Conservation (phyloP, 1,284 basidiomycete species). For the Cryptococcus sp. region DNA sequence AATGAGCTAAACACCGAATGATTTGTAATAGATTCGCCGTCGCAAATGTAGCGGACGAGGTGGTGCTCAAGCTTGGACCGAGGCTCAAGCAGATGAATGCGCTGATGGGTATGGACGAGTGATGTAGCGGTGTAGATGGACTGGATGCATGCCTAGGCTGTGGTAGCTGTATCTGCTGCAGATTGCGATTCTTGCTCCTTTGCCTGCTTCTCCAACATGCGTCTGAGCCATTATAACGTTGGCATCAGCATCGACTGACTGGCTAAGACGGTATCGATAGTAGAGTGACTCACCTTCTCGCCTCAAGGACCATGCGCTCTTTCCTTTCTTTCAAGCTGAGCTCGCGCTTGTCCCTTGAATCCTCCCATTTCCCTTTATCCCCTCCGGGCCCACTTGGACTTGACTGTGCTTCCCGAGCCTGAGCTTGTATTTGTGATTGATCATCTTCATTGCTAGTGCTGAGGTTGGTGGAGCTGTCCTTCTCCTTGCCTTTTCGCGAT, state of each 20-base stretch:
- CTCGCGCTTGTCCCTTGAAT: conserved; percentile 46
- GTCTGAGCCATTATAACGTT: conserved; percentile 17
- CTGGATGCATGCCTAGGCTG: not conserved
- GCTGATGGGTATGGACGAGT: conserved; percentile 29
- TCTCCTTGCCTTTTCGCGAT: conserved; percentile 31
- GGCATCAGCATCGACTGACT: not conserved
- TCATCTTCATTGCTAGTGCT: too few species aligned
- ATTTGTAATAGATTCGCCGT: conserved; percentile 62
- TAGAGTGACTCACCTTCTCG: conserved; percentile 37
- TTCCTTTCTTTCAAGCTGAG: conserved; percentile 43
- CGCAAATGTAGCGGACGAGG: conserved; percentile 72
- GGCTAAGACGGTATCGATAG: not conserved
- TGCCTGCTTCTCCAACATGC: conserved; percentile 43
- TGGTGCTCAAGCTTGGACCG: conserved; percentile 62
- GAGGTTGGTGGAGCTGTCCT: conserved; percentile 1
- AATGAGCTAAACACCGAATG: conserved; percentile 2
- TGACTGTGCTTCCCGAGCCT: not conserved
- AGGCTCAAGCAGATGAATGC: conserved; percentile 59
- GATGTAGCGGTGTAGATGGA: not conserved
- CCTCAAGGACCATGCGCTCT: conserved; percentile 50
- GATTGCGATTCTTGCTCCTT: conserved; percentile 5
- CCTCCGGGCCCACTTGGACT: not conserved
- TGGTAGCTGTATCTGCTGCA: not conserved
- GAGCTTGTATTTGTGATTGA: too few species aligned
- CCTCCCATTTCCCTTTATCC: conserved; percentile 40